A percentile compares a stretch with the other conserved stretches of the same genome.
Conservation (phyloP, 768 basidiomycete genomes). For the Tylopilus felleus region DNA sequence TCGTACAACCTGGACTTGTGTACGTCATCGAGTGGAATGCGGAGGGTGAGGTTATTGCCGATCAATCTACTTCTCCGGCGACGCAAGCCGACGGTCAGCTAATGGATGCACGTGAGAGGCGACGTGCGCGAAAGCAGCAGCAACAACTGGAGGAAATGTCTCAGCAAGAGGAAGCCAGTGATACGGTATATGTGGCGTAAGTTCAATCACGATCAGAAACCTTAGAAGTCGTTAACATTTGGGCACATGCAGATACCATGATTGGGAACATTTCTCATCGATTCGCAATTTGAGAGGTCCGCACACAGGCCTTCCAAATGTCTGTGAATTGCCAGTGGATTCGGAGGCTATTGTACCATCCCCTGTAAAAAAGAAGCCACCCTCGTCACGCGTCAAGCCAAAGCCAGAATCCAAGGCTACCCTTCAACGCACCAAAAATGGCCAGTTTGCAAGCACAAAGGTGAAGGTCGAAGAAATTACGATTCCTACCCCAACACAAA, state of each 20-base stretch:
- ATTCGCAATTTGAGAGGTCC: slow-evolving; percentile 85
- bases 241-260: slow-evolving; percentile 61
- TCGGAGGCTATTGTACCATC: slow-evolving; percentile 31
- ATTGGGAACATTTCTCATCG: slow-evolving; percentile 95
- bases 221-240: slow-evolving; percentile 10
- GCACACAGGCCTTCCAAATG: slow-evolving; percentile 68
- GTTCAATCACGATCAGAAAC: slow-evolving; percentile 33
- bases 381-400: slow-evolving; percentile 30
- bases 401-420: slow-evolving; percentile 21
- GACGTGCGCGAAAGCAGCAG: slow-evolving; percentile 41
- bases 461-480: slow-evolving; percentile 21
- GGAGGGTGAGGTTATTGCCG: slow-evolving; percentile 43
- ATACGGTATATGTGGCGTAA: slow-evolving; percentile 81
- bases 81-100: slow-evolving; percentile 24
- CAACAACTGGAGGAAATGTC: slow-evolving; percentile 23
- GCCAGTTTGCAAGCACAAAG: slow-evolving; percentile 20
- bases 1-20: slow-evolving; percentile 87
- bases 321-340: slow-evolving; percentile 48
- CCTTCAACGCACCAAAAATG: slow-evolving; percentile 20
- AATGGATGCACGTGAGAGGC: slow-evolving; percentile 42
- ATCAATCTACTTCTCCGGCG: slow-evolving; percentile 24
- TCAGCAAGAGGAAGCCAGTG: slow-evolving; percentile 22
- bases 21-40: slow-evolving; percentile 85
- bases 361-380: slow-evolving; percentile 34
- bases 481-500: slow-evolving; percentile 27